Evolutionary conservation across 148 eudicot genomes (phyloP), one percentile per base, ranked within the genome.

Genomic region (Rheum nobile): DNA sequence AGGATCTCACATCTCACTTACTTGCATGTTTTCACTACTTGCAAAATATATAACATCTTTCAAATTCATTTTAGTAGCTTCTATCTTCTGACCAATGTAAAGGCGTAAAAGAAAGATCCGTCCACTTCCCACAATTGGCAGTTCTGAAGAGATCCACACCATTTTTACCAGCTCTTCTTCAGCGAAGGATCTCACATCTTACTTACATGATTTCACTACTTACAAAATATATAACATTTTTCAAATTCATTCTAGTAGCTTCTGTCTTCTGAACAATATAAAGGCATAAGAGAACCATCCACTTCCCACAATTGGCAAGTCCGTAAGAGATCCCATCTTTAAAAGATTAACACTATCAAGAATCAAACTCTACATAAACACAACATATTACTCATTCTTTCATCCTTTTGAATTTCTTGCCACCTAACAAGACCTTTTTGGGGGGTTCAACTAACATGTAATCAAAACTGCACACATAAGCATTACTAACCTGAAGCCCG

Each of bases 401-500:
- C 35, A 14, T 29, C 67, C 17, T 54, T 54, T n/a, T 0, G 8
- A 19, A 17, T 48, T 48, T n/a, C 3, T 17, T 6, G 8, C 24
- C 22, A 48, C 14, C 14, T 35, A 34, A 7, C 17, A 38, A 69
- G 14, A 39, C 46, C 46, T 12, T 42, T 42, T 12, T 42, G 17
- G 0, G 39, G 2, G 24, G 47, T 8, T 12, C 34, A 42, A 71
- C 48, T 24, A 41, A 29, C 0, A 28, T 61, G 67, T 12, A 1
- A 71, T 47, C 73, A 39, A 71, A 71, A 71, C 28, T 21, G 50
- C 47, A 22, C 17, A 43, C 21, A 7, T 54, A 42, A 57, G 22
- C 39, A 59, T 4, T 29, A 55, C 79, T 41, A 34, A 89, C 93
- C 91, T 91, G 86, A 79, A 88, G 78, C 28, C 89, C 90, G 8